These are phyloP conservation scores for Nigrospora osmanthi DNA, from an alignment of 2,329 filamentous ascomycete species.

Conservation along the genomic window DNA sequence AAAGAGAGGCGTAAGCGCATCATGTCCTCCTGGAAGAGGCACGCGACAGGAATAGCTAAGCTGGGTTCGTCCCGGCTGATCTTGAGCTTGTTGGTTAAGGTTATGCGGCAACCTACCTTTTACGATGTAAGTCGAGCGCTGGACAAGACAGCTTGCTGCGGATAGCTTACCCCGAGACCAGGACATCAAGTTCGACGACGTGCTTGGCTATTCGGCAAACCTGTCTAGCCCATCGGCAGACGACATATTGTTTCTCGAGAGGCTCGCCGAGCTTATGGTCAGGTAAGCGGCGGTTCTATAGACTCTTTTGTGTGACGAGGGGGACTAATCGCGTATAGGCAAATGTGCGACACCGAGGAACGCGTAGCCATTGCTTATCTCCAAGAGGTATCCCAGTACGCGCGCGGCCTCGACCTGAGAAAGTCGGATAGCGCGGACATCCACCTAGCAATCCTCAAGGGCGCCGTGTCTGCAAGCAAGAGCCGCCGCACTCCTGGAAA, in stretches of 20 bases:
- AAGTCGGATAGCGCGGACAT: conserved; percentile 3
- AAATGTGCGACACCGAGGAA: conserved; percentile 15
- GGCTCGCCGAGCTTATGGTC: conserved; percentile 16
- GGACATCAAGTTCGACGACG: conserved; percentile 20
- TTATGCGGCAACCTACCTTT: conserved; percentile 22
- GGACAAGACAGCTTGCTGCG: neutral
- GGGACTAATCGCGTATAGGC: conserved; percentile 13
- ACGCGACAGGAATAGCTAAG: conserved; percentile 11
- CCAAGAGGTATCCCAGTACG: conserved; percentile 12
- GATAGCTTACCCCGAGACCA: conserved; percentile 8
- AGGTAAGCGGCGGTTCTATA: conserved; percentile 10
- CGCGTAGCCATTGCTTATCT: conserved; percentile 14
- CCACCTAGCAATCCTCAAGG: conserved; percentile 16
- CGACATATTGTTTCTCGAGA: conserved; percentile 11
- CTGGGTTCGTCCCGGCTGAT: conserved; percentile 12
- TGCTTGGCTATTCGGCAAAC: conserved; percentile 14
- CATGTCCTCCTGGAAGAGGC: conserved; percentile 22
- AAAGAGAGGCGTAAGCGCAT: conserved; percentile 21
- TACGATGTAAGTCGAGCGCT: conserved; percentile 16
- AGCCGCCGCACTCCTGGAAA: too few relatives aligned
- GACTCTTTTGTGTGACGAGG: neutral
- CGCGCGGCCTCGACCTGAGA: conserved; percentile 9
- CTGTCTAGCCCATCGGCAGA: conserved; percentile 7
- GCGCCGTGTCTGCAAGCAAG: conserved; percentile 12
- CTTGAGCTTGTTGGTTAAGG: conserved; percentile 16